Evolutionary conservation across 306 rosid species (phyloP).

Genomic region (Senna siamea): DNA sequence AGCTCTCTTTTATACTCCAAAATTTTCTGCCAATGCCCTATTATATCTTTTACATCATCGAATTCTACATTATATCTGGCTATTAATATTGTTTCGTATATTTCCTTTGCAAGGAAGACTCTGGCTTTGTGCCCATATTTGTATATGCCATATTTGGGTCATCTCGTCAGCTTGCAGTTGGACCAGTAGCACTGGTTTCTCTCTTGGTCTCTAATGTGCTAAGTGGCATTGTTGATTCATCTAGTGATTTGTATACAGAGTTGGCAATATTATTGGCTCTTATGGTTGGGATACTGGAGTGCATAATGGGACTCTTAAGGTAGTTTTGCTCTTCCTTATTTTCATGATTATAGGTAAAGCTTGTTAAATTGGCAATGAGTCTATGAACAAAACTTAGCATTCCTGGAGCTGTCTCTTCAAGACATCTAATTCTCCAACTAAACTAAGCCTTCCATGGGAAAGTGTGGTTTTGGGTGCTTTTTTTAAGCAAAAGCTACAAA

Average conservation of each 20-base stretch:
- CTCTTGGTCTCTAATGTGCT: slow-evolving; percentile 82
- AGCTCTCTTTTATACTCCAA: slow-evolving; percentile 20
- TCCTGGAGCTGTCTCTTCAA: slow-evolving; percentile 11
- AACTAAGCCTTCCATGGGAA: slow-evolving; percentile 3
- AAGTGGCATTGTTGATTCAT: slow-evolving; percentile 73
- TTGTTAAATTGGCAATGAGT: slow-evolving; percentile 25
- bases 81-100: slow-evolving; percentile 35
- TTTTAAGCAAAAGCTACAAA: not conserved
- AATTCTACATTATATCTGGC: slow-evolving; percentile 20
- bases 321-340: slow-evolving; percentile 41
- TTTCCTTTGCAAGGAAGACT: slow-evolving; percentile 56
- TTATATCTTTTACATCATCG: slow-evolving; percentile 16
- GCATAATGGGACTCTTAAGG: slow-evolving; percentile 95
- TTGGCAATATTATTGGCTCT: slow-evolving; percentile 87
- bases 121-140: slow-evolving; percentile 86
- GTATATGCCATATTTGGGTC: slow-evolving; percentile 94
- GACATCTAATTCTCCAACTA: slow-evolving; percentile 11
- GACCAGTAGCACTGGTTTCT: slow-evolving; percentile 99
- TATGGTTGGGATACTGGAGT: slow-evolving; percentile 96
- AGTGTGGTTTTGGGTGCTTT: not conserved
- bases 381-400: slow-evolving; percentile 5
- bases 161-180: slow-evolving; percentile 99
- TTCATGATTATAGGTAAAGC: slow-evolving; percentile 18
- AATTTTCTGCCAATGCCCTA: slow-evolving; percentile 5
- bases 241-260: slow-evolving; percentile 78